Percentiles rank a stretch among this genome's conserved stretches.
Evolutionary conservation across 2,329 filamentous ascomycete genomes (phyloP).

Genomic region (Hirsutella thompsonii): DNA sequence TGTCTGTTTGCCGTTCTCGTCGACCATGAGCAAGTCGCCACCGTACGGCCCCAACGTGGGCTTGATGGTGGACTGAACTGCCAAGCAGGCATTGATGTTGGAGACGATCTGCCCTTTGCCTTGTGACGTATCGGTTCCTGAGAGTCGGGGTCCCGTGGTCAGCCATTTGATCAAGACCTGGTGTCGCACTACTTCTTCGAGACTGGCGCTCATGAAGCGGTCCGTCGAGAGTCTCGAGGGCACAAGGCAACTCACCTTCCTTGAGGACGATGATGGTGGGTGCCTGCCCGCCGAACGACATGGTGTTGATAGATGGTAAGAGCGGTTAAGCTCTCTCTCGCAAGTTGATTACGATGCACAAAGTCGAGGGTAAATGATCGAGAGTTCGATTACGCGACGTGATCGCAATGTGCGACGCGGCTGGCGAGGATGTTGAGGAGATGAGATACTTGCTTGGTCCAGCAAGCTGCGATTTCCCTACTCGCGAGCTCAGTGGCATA

Average conservation of each 20-base stretch:
- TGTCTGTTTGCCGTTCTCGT: conserved; percentile 88
- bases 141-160: neutral
- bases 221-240: conserved; percentile 3
- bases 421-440: no score
- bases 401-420: neutral
- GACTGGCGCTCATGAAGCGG: neutral
- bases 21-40: conserved; percentile 89
- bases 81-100: conserved; percentile 97
- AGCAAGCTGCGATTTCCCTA: no score
- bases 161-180: neutral
- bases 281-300: conserved; percentile 96
- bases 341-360: neutral
- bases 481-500: conserved; percentile 18
- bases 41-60: conserved; percentile 93
- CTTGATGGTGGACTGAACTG: conserved; percentile 91
- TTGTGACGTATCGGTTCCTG: conserved; percentile 94
- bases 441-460: no score
- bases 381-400: neutral
- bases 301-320: conserved; percentile 25
- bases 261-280: conserved; percentile 97
- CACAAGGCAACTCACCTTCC: conserved; percentile 55
- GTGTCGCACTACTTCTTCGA: no score
- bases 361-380: neutral
- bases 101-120: conserved; percentile 93
- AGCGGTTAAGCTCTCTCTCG: no score